Percentiles rank a stretch among this genome's conserved stretches.
phyloP scores from a whole-genome alignment of 192 early-diverging fungal species.

The Geranomyces michiganensis region DNA sequence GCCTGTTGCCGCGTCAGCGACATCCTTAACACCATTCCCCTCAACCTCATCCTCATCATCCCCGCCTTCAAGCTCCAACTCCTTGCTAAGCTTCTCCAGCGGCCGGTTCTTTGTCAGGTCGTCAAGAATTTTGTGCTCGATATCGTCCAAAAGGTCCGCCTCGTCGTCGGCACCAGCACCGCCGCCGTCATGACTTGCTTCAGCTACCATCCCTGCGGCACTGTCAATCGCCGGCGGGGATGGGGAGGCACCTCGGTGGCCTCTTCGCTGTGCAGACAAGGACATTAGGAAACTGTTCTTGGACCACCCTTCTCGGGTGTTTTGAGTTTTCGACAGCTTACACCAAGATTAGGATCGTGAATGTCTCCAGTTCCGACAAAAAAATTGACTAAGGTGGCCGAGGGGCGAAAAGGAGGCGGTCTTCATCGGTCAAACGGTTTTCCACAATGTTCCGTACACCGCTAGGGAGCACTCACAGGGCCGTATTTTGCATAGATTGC shows the following conservation, averaged over 20 bases:
- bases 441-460: background rate
- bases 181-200: background rate
- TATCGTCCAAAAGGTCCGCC: conserved; percentile 4
- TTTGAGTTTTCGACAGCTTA: no score
- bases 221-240: background rate
- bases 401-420: background rate
- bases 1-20: no score
- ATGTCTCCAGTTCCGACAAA: conserved; percentile 96
- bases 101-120: conserved; percentile 31
- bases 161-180: conserved; percentile 2
- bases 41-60: background rate
- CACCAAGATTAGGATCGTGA: conserved; percentile 55
- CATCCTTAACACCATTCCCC: background rate
- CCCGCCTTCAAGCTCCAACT: conserved; percentile 2
- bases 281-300: background rate
- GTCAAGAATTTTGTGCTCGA: conserved; percentile 22
- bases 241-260: conserved; percentile 7
- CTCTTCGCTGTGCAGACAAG: background rate
- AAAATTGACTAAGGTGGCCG: conserved; percentile 71
- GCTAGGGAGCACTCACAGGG: conserved; percentile 69
- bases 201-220: background rate
- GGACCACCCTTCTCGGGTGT: no score
- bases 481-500: conserved; percentile 84
- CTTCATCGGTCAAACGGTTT: background rate
- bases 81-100: conserved; percentile 28